Percentiles rank a stretch among this genome's conserved stretches.
phyloP scores from a whole-genome alignment of 148 eudicot genomes.

The Amaranthus palmeri region DNA sequence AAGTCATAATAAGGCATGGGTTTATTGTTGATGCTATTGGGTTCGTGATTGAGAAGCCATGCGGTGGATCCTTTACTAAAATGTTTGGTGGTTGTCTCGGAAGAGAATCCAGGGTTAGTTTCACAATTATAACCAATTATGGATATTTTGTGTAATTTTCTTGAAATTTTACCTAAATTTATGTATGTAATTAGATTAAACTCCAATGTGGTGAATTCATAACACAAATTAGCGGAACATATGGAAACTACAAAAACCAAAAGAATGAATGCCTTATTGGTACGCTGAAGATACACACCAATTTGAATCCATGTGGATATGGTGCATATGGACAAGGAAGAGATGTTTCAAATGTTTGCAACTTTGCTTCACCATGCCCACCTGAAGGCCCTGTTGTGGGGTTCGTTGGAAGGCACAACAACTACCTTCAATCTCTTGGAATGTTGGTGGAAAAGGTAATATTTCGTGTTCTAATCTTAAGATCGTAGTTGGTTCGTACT shows the following conservation, averaged over 20 bases:
- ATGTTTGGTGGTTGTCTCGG: background rate
- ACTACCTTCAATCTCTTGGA: background rate
- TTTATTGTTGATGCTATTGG: background rate
- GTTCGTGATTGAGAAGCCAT: background rate
- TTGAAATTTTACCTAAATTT: no score
- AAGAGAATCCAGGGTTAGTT: background rate
- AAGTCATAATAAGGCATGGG: background rate
- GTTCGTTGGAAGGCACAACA: background rate
- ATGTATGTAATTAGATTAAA: background rate
- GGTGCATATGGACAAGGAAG: background rate
- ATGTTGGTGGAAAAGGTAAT: background rate
- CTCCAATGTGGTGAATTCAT: background rate
- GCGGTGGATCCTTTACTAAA: background rate
- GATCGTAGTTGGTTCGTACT: no score
- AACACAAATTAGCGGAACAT: background rate
- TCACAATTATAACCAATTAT: no score
- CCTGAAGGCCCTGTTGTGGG: background rate
- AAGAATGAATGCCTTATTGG: background rate
- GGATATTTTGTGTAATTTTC: no score
- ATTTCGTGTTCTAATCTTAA: no score
- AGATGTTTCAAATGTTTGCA: background rate
- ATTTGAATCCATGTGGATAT: background rate
- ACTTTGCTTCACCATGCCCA: background rate
- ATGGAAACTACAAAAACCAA: background rate
- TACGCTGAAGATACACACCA: background rate